Evolutionary conservation across 2,329 filamentous ascomycete genomes (phyloP).

Genomic region (Hymenoscyphus occultus): DNA sequence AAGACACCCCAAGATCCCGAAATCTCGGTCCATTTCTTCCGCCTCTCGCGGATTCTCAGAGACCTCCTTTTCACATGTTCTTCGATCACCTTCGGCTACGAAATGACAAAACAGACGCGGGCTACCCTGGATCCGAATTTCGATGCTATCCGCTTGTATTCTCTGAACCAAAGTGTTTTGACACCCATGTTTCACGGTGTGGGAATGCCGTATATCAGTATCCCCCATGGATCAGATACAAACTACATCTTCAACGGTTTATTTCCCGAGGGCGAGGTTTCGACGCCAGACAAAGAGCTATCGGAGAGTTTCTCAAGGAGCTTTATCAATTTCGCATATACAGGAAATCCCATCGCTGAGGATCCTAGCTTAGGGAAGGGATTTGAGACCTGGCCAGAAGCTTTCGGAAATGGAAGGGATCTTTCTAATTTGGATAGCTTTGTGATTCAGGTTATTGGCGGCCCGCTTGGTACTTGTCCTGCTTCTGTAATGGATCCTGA

Average conservation of each 20-base stretch:
- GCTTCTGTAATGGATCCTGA: neutral
- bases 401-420: neutral
- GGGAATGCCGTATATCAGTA: conserved; percentile 14
- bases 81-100: neutral
- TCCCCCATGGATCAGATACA: conserved; percentile 16
- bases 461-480: neutral
- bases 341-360: neutral
- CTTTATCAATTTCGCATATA: conserved; percentile 10
- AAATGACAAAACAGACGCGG: neutral
- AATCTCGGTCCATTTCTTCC: conserved; percentile 8
- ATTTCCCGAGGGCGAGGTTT: conserved; percentile 12
- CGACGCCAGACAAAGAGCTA: neutral
- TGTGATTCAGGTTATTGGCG: neutral
- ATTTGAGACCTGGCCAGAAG: neutral
- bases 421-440: neutral
- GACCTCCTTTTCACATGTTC: conserved; percentile 13
- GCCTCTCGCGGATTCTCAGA: conserved; percentile 6
- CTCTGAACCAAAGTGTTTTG: conserved; percentile 12
- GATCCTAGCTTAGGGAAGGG: neutral
- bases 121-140: neutral
- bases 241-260: conserved; percentile 20
- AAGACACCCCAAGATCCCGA: neutral
- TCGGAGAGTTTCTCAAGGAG: neutral
- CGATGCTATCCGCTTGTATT: neutral
- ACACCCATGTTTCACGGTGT: conserved; percentile 7